Base-by-base conservation (phyloP, 345 rosid genomes). In the Eucalyptus guilfoylei region DNA sequence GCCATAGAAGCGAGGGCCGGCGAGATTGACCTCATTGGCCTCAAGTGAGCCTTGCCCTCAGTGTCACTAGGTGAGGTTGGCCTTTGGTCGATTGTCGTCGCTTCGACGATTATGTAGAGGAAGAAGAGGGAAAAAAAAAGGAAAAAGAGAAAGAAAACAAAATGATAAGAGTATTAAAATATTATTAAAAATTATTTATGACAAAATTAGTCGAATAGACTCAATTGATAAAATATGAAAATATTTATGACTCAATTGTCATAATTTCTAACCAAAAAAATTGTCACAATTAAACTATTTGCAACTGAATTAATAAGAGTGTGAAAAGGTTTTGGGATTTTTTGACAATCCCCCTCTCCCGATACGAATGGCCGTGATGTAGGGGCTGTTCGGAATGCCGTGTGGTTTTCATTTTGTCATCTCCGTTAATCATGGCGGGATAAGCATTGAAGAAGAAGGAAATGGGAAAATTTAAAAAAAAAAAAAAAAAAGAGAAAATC, bases 1-100 rank as follows among this genome's bases (percentile, higher is more conserved):
- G 62, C 30, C 13, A 0, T 23, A 23, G 62, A 23, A 1, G 30
- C 0, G 30, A 24, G 62, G 30, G 62, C 3, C 1, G 1, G 3
- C 14, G 1, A 55, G 62, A 55, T 24, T 55, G 30, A 55, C 62
- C 12, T 55, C 28, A 11, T 9, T 24, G 30, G 30, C 1, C 30
- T 55, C 1, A 24, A 0, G 13, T 2, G 28, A 55, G 62, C 62
- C 13, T 55, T 24, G 30, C 62, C 62, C 62, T 24, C 13, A 21
- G 0, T 2, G 13, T 24, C 1, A 1, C 62, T 55, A 2, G 30
- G 30, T 0, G 3, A 23, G 14, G 62, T 55, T 4, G 11, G 26
- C 58, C 58, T 52, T 19, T 52, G 26, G 26, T 52, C 11, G 0
- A 52, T 52, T 24, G 0, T 52, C 24, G 1, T 1, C 12, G 1